phyloP scores from a whole-genome alignment of 2,329 filamentous ascomycete genomes.

The Diaporthe amygdali region DNA sequence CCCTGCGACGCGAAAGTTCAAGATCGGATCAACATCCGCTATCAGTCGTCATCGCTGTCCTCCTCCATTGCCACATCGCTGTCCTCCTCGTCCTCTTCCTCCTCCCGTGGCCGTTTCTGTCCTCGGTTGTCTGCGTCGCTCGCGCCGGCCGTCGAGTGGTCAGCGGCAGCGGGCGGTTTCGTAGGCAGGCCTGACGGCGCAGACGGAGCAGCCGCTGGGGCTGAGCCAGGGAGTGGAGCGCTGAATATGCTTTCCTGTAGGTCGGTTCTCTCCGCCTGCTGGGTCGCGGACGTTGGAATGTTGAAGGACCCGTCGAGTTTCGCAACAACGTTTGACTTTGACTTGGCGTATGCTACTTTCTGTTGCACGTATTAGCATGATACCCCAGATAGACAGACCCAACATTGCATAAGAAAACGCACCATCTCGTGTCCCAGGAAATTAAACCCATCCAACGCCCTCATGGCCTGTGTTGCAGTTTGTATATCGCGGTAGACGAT shows the following conservation, averaged over 20 bases:
- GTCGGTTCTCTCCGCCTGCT: conserved; percentile 70
- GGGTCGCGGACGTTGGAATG: conserved; percentile 61
- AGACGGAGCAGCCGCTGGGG: conserved; percentile 44
- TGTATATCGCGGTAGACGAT: conserved; percentile 89
- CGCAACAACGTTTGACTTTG: conserved; percentile 84
- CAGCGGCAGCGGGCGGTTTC: conserved; percentile 53
- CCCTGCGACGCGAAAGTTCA: background rate
- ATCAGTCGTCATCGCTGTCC: conserved; percentile 72
- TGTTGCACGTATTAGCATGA: conserved; percentile 42
- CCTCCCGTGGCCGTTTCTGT: conserved; percentile 75
- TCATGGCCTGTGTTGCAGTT: conserved; percentile 92
- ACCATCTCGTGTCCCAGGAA: conserved; percentile 89
- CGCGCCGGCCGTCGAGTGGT: conserved; percentile 56
- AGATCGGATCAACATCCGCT: conserved; percentile 10
- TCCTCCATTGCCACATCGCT: conserved; percentile 72
- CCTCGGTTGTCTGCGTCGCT: conserved; percentile 61
- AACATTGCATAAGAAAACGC: conserved; percentile 40
- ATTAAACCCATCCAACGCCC: conserved; percentile 81
- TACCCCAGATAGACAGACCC: background rate
- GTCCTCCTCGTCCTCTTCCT: conserved; percentile 69
- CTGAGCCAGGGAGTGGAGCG: conserved; percentile 60
- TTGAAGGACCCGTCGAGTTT: conserved; percentile 93
- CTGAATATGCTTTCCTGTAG: conserved; percentile 83
- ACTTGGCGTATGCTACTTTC: conserved; percentile 91
- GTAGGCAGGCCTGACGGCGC: conserved; percentile 47